Percentiles rank a stretch among this genome's conserved stretches.
Conservation (phyloP, 2,329 filamentous ascomycete species). For the Chalaropsis ovoidea region DNA sequence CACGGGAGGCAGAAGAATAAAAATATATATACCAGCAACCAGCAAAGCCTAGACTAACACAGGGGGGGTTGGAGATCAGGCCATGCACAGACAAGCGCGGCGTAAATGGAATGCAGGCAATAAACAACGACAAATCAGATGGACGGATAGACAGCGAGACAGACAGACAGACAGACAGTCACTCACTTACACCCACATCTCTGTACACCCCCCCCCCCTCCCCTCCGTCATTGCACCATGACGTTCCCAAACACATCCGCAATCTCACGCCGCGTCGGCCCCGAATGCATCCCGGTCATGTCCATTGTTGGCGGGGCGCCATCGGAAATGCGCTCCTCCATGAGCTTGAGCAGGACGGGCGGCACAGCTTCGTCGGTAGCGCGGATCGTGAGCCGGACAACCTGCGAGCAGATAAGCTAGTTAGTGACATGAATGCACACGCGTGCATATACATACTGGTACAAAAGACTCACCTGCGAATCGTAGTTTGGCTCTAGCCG, state of each 20-base stretch:
- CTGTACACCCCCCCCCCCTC: too few species aligned
- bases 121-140: constrained; percentile 7
- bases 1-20: not conserved
- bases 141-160: not conserved
- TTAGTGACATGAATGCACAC: constrained; percentile 27
- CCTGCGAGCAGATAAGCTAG: constrained; percentile 44
- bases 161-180: too few species aligned
- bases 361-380: constrained; percentile 89
- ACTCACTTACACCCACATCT: too few species aligned
- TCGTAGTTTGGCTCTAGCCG: constrained; percentile 88
- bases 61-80: not conserved
- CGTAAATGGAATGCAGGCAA: constrained; percentile 4
- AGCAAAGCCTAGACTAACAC: not conserved
- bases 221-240: constrained; percentile 38
- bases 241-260: constrained; percentile 47
- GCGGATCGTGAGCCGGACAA: constrained; percentile 87
- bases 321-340: constrained; percentile 68
- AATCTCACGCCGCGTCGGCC: constrained; percentile 42
- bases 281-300: constrained; percentile 29
- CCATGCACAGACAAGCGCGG: not conserved
- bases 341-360: constrained; percentile 65
- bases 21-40: not conserved
- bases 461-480: constrained; percentile 60
- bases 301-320: constrained; percentile 40
- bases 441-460: not conserved